phyloP scores from a whole-genome alignment of 345 rosid genomes.

The Raphanus sativus region DNA sequence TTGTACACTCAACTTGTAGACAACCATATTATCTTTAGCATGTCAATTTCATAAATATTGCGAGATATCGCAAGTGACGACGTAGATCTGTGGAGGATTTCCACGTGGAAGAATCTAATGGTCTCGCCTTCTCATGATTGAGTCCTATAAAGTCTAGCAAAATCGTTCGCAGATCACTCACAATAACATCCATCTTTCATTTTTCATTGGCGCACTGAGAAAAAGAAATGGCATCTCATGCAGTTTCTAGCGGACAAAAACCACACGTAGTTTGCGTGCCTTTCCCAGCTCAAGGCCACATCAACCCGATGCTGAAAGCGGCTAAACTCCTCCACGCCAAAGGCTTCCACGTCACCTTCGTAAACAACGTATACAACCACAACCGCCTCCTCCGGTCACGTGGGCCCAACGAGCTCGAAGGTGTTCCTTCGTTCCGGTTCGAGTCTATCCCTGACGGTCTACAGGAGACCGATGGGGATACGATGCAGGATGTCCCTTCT shows the following conservation, averaged over 20 bases:
- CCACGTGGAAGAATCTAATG: not conserved
- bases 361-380: not conserved
- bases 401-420: not conserved
- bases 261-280: not conserved
- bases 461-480: not conserved
- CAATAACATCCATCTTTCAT: not conserved
- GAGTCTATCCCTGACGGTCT: conserved; percentile 33
- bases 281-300: conserved; percentile 5
- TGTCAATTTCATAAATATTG: not conserved
- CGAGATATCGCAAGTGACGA: not conserved
- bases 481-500: not conserved
- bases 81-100: not conserved
- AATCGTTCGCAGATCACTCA: not conserved
- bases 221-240: not conserved
- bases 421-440: conserved; percentile 11
- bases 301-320: not conserved
- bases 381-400: conserved; percentile 15
- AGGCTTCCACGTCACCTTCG: conserved; percentile 8
- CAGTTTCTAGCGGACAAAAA: conserved; percentile 1
- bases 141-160: not conserved
- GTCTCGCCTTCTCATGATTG: not conserved
- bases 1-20: not conserved
- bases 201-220: not conserved
- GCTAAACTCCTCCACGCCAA: not conserved
- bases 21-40: not conserved